Base-by-base conservation (phyloP, 73 alveolate genomes). In the Paramecium octaurelia region DNA sequence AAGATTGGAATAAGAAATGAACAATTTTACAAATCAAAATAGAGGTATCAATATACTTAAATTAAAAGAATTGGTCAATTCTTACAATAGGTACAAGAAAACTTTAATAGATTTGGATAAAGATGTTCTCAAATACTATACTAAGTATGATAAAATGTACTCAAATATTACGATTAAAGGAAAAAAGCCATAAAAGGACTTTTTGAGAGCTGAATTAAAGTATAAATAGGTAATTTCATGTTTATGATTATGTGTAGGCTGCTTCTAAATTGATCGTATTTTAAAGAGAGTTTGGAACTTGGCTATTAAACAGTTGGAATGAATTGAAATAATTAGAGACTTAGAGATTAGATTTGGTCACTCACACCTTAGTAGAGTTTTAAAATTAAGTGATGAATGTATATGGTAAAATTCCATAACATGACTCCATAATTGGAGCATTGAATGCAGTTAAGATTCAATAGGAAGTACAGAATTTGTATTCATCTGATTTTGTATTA, bases 1-100 rank as follows among this genome's bases (percentile, higher is more conserved):
- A 48, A 80, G 91, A 48, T 48, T 80, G 21, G 91, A 80, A 80
- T 46, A 80, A 48, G 91, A 80, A 48, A 80, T 80, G 91, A 48
- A 14, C 46, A 80, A 80, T 80, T 80, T 80, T 80, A 43, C 48
- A 7, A 80, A 43, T 10, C 29, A 80, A 46, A 80, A 80, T 80
- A 80, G 34, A 43, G 91, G 73, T 80, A 80, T 73, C 11, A 54
- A 40, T 8, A 43, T 44, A 3, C 8, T 48, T 48, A 4, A 44
- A 80, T 18, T 34, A 75, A 4, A 31, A 75, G 88, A 75, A 0
- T 8, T 75, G 24, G 7, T 38, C n/a, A 38, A 35, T 38, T 35
- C 35, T 10, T 80, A 80, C 20, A 80, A 80, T 80, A 80, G 57
- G 24, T 80, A 4, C 27, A 80, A 43, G 48, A 80, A 80, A n/a